Evolutionary conservation across 768 basidiomycete genomes (phyloP).

Genomic region (Pisolithus microcarpus): DNA sequence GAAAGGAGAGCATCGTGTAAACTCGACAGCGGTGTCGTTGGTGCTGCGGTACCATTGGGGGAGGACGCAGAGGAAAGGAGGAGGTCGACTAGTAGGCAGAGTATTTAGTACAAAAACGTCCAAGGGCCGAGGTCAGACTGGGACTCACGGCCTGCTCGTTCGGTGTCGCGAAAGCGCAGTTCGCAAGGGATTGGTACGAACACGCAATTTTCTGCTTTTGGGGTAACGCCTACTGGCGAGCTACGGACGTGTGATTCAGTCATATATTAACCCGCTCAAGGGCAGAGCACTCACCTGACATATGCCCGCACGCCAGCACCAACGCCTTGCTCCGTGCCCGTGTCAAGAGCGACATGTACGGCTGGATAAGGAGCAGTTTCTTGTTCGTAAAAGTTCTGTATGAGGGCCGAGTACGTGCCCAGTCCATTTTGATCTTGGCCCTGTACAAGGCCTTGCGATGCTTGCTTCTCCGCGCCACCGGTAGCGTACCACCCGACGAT

Average conservation of each 20-base stretch:
- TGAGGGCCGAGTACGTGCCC: slow-evolving; percentile 92
- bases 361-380: slow-evolving; percentile 86
- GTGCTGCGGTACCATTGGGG: slow-evolving; percentile 61
- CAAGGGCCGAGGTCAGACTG: neutral
- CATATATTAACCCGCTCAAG: slow-evolving; percentile 1
- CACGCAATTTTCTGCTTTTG: slow-evolving; percentile 91
- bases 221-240: slow-evolving; percentile 81
- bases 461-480: slow-evolving; percentile 44
- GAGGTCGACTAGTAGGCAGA: slow-evolving; percentile 57
- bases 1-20: slow-evolving; percentile 46
- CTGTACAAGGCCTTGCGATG: slow-evolving; percentile 85
- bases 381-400: slow-evolving; percentile 96
- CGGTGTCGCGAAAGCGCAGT: slow-evolving; percentile 73
- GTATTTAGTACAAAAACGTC: neutral
- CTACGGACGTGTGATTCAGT: slow-evolving; percentile 30
- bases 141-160: slow-evolving; percentile 76
- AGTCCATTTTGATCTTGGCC: slow-evolving; percentile 48
- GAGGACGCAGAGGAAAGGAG: slow-evolving; percentile 44
- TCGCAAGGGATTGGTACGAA: slow-evolving; percentile 90
- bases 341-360: slow-evolving; percentile 86
- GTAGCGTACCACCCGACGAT: slow-evolving; percentile 93
- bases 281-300: slow-evolving; percentile 52
- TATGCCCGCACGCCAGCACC: slow-evolving; percentile 80
- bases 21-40: slow-evolving; percentile 56
- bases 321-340: slow-evolving; percentile 57